phyloP scores from a whole-genome alignment of 2,329 filamentous ascomycete genomes.

The Aspergillus pseudoviridinutans region DNA sequence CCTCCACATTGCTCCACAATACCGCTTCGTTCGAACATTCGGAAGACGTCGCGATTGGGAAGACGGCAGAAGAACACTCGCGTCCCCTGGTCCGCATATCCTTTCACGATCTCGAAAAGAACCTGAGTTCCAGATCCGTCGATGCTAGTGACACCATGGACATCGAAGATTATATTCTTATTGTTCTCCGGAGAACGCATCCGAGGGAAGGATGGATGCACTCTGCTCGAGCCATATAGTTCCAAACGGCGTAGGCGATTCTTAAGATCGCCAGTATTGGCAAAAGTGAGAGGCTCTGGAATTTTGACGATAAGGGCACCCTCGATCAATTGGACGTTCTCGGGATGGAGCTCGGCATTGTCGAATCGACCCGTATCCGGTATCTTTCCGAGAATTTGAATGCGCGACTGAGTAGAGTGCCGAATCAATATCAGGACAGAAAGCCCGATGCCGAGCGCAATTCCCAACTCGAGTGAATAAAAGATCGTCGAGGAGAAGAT shows the following conservation, averaged over 20 bases:
- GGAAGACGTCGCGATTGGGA: constrained; percentile 58
- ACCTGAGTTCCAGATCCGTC: constrained; percentile 94
- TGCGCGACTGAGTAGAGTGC: constrained; percentile 85
- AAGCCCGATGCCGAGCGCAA: constrained; percentile 87
- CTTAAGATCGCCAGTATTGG: constrained; percentile 91
- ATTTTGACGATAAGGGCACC: constrained; percentile 96
- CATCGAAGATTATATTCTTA: constrained; percentile 90
- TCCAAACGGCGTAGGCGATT: constrained; percentile 78
- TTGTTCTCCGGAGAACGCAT: constrained; percentile 76
- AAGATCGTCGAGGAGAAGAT: constrained; percentile 93
- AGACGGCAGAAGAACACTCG: constrained; percentile 53
- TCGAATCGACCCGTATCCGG: constrained; percentile 80
- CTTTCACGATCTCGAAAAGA: constrained; percentile 78
- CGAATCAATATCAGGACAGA: constrained; percentile 86
- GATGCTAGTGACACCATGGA: constrained; percentile 92
- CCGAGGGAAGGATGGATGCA: constrained; percentile 82
- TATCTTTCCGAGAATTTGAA: constrained; percentile 90
- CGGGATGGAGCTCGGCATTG: constrained; percentile 71
- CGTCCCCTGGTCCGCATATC: constrained; percentile 73
- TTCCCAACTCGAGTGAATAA: constrained; percentile 89
- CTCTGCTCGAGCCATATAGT: constrained; percentile 78
- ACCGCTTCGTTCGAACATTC: constrained; percentile 70
- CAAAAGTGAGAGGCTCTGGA: constrained; percentile 91
- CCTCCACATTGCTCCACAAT: constrained; percentile 84
- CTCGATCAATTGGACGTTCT: constrained; percentile 80